These are phyloP conservation scores for Ophiocordyceps camponoti-leonardi DNA, from an alignment of 2,329 filamentous ascomycete species.

Conservation along the genomic window DNA sequence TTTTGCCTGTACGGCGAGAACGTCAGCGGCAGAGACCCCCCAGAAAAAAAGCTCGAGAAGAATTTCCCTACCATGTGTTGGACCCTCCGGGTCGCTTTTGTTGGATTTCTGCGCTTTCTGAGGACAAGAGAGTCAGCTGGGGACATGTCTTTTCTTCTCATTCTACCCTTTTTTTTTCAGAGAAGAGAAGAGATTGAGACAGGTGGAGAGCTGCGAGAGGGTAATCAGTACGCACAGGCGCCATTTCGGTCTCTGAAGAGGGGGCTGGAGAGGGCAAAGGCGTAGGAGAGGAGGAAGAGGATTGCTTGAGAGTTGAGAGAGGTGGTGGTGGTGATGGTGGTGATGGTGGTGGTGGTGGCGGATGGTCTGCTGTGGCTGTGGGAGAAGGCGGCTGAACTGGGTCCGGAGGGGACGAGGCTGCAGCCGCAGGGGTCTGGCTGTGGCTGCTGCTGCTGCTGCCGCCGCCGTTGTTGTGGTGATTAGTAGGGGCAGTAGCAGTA, in stretches of 20 bases:
- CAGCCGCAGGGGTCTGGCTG: conserved; percentile 3
- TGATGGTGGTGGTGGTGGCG: too few relatives aligned
- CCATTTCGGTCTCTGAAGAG: conserved; percentile 26
- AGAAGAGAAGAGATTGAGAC: too few relatives aligned
- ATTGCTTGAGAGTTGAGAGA: conserved; percentile 20
- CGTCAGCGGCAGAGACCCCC: conserved; percentile 4
- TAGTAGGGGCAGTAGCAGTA: too few relatives aligned
- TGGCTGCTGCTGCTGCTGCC: too few relatives aligned
- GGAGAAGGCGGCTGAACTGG: conserved; percentile 12
- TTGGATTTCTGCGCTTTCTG: conserved; percentile 6
- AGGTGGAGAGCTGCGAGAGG: not conserved
- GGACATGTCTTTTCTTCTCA: too few relatives aligned
- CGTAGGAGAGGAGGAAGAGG: conserved; percentile 15
- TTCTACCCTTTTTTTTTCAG: too few relatives aligned
- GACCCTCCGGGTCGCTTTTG: conserved; percentile 19
- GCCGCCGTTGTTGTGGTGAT: too few relatives aligned
- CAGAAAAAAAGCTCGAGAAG: not conserved
- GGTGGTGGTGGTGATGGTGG: too few relatives aligned
- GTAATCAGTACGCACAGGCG: conserved; percentile 30
- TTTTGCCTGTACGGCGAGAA: conserved; percentile 30
- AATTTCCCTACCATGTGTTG: conserved; percentile 19
- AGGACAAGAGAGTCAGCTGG: conserved; percentile 6
- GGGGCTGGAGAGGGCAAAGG: conserved; percentile 4
- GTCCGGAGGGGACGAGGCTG: conserved; percentile 14
- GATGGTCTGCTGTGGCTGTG: not conserved